Conservation (phyloP, 116 monocot species). For the Dioscorea cayenensis region DNA sequence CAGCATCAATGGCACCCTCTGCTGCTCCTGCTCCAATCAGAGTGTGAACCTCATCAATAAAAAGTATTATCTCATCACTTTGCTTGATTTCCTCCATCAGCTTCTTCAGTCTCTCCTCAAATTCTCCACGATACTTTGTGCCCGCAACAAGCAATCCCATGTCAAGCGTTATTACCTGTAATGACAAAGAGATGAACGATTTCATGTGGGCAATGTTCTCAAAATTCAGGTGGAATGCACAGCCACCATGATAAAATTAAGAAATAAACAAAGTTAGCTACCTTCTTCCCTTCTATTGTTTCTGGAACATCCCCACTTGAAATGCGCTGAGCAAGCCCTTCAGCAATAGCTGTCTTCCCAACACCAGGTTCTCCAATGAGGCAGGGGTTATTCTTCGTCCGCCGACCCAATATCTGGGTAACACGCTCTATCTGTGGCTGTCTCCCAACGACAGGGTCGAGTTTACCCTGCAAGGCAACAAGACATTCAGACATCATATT, state of each 20-base stretch:
- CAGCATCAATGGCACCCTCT: slow-evolving; percentile 98
- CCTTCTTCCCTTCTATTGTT: slow-evolving; percentile 97
- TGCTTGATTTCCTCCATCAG: slow-evolving; percentile 98
- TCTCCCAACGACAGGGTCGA: slow-evolving; percentile 95
- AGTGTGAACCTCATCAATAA: slow-evolving; percentile 98
- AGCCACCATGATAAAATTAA: neutral
- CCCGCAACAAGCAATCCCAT: slow-evolving; percentile 99
- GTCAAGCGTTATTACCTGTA: slow-evolving; percentile 89
- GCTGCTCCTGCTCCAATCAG: slow-evolving; percentile 98
- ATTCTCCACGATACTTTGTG: slow-evolving; percentile 97
- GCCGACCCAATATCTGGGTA: slow-evolving; percentile 88
- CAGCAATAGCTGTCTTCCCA: slow-evolving; percentile 97
- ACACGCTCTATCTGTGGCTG: slow-evolving; percentile 93
- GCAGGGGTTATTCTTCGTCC: slow-evolving; percentile 97
- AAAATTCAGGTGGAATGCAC: neutral
- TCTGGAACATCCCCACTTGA: slow-evolving; percentile 93
- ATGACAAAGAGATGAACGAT: neutral
- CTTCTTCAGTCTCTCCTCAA: slow-evolving; percentile 97
- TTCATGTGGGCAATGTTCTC: neutral
- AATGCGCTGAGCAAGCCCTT: slow-evolving; percentile 96
- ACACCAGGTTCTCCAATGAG: slow-evolving; percentile 98
- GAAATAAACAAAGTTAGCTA: slow-evolving; percentile 9
- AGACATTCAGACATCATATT: neutral
- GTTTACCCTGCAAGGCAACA: slow-evolving; percentile 65
- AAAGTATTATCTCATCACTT: slow-evolving; percentile 92